Base-by-base conservation (phyloP, 140 eudicot genomes). In the Anethum foeniculum region DNA sequence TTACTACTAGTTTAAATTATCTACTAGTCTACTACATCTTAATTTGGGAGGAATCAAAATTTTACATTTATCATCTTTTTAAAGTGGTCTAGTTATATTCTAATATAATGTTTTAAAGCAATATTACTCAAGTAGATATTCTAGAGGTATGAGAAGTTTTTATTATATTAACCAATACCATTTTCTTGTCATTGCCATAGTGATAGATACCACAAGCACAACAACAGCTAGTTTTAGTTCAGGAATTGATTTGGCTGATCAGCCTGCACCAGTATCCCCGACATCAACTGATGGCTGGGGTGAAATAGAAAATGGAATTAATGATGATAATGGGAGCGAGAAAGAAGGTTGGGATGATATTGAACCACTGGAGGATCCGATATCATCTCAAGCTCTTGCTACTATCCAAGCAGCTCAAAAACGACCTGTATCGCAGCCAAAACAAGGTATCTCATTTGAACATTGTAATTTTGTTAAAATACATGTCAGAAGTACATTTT, bases 271-370 rank as follows among this genome's bases (percentile, higher is more conserved):
- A 10, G 87, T 10, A 38, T 92, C 99, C 64, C 99, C 97, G 30
- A 85, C 97, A 48, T 91, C 96, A 52, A 88, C 93, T 64, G 97
- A 95, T 76, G 97, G 99, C 28, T 92, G 97, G 99, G 99, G 97
- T 77, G 99, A 92, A 81, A 88, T 92, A 44, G 99, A 88, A 69
- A 92, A 92, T 60, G 97, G 95, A 77, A 88, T 89, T 82, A 67
- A 79, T 18, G 92, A 82, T 78, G 92, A 74, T 41, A 81, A 71
- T 19, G 98, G 84, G 51, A 81, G 75, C 46, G 99, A 95, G 19
- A 95, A 90, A 84, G 97, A 87, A 13, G 97, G 97, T 43, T 95
- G 99, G 99, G 99, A 95, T 88, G 99, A 95, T 82, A 84, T 95
- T 62, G 90, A 88, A 83, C 99, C 99, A 73, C 88, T 92, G 25